Evolutionary conservation across 73 alveolate genomes (phyloP).

Genomic region (Uronychia binucleata): DNA sequence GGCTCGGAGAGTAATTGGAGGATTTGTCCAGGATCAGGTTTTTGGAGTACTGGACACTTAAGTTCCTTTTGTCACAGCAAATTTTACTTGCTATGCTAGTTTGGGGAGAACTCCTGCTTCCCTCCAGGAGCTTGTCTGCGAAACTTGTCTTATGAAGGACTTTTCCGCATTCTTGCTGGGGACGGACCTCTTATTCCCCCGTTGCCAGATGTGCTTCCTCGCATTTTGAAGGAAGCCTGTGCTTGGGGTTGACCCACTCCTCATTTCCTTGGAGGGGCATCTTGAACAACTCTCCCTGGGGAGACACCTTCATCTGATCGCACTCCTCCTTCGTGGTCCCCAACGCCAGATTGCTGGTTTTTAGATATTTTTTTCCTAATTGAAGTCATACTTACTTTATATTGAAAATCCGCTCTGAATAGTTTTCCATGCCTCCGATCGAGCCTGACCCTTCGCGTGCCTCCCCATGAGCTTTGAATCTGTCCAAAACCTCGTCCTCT

Average conservation of each 20-base stretch:
- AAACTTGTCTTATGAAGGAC: neutral
- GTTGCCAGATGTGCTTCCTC: neutral
- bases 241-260: neutral
- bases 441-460: neutral
- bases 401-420: neutral
- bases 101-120: no score
- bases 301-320: no score
- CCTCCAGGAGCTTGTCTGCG: neutral
- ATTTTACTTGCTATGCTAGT: no score
- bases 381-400: neutral
- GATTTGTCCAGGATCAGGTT: neutral
- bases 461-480: conserved; percentile 5
- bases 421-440: neutral
- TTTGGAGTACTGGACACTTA: neutral
- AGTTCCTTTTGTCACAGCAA: no score
- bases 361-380: no score
- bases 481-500: conserved; percentile 35
- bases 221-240: neutral
- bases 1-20: neutral
- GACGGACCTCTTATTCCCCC: neutral
- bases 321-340: no score
- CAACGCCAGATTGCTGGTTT: no score
- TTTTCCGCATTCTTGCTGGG: neutral
- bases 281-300: neutral
- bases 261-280: neutral